Evolutionary conservation across 2,329 filamentous ascomycete genomes (phyloP), one percentile per base, ranked within the genome.

Genomic region (Diplodia mutila): DNA sequence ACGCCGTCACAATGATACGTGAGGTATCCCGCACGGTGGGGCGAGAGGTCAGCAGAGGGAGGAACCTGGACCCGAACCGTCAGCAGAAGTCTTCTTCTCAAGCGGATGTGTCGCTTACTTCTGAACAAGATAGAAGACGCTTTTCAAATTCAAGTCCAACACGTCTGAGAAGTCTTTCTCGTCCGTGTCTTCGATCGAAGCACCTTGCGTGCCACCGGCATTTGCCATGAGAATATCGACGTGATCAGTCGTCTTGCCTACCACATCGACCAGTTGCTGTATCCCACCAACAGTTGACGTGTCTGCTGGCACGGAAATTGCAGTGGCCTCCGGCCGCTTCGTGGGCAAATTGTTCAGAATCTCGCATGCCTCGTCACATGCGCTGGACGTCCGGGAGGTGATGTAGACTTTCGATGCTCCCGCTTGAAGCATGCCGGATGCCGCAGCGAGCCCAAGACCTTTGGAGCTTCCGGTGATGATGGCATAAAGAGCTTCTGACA

Each of bases 211-310:
- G 8, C 77, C 76, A 12, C 79, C 79, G 9, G 79, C 79, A 67
- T 80, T 80, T 57, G 74, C 75, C 18, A 80, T 74, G 3, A 80
- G 71, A 53, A 80, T 79, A 61, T 80, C 77, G 8, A 80, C 68
- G 46, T 74, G 73, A 21, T 73, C 71, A 14, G 75, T 73, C 2
- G 73, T 75, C 59, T 65, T 34, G 67, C 78, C 72, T 51, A 75
- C 68, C 2, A 79, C 71, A 66, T 77, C 72, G 9, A 79, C 74
- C 16, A 80, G 68, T 34, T 73, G 69, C 65, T 72, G 70, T 48
- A 79, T 78, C 8, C 78, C 77, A n/a, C 76, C 74, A 3, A 74
- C 75, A 23, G 78, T 71, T 7, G 78, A 77, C 23, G 78, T 77
- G 66, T 80, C 79, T 9, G 78, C 76, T 7, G 78, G 74, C 12